phyloP scores from a whole-genome alignment of 2,329 filamentous ascomycete species.

The Cordyceps javanica region DNA sequence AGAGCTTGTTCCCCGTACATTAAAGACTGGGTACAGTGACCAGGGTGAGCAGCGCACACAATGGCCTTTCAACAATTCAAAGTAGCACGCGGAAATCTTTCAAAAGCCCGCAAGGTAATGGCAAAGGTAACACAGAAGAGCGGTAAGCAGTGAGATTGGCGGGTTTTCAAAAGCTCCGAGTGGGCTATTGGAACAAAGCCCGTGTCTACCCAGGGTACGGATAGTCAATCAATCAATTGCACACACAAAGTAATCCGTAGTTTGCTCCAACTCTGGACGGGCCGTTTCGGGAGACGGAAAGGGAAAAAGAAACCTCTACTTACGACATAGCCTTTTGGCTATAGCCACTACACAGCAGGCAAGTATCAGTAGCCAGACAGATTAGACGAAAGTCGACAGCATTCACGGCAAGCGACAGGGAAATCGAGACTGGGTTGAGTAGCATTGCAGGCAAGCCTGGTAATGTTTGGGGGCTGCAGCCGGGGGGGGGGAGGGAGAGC shows the following conservation, averaged over 20 bases:
- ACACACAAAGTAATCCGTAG: not conserved
- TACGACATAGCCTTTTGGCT: not conserved
- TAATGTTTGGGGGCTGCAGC: slow-evolving; percentile 3
- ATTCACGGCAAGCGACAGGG: too few relatives aligned
- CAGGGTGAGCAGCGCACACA: not conserved
- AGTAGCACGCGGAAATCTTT: not conserved
- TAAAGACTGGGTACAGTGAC: not conserved
- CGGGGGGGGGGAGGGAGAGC: not conserved
- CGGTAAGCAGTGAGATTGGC: not conserved
- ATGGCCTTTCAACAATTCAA: not conserved
- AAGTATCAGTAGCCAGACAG: too few relatives aligned
- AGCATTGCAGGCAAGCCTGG: not conserved
- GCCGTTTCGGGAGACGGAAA: not conserved
- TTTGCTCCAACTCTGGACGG: not conserved
- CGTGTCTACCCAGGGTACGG: too few relatives aligned
- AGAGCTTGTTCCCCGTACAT: not conserved
- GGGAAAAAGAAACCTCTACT: not conserved
- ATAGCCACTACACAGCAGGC: not conserved
- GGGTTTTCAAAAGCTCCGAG: not conserved
- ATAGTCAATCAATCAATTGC: not conserved
- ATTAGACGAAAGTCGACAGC: not conserved
- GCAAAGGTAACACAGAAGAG: not conserved
- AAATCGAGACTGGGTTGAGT: not conserved
- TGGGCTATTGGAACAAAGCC: not conserved
- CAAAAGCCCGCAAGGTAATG: not conserved